phyloP scores from a whole-genome alignment of 805 yeast genomes.

The Lipomyces yamanashiensis region DNA sequence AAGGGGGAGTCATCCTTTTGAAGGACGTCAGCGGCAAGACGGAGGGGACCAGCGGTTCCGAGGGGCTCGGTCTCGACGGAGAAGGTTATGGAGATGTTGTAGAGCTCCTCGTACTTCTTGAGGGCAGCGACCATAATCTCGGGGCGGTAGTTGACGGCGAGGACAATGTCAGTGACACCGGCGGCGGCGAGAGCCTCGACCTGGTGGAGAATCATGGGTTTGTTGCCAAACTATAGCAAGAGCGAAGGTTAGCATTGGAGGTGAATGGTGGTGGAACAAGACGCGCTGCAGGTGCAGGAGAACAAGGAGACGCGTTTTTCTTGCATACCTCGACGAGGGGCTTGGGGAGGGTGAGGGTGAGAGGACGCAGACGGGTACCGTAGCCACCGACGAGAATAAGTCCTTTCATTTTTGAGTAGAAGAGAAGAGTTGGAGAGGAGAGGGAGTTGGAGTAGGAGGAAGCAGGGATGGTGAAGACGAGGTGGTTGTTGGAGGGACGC shows the following conservation, averaged over 20 bases:
- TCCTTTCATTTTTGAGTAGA: constrained; percentile 29
- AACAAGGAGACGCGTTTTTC: constrained; percentile 2
- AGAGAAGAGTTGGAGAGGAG: neutral
- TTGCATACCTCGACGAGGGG: constrained; percentile 41
- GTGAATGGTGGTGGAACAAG: neutral
- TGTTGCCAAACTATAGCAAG: constrained; percentile 77
- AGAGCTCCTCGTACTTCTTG: constrained; percentile 90
- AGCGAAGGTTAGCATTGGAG: neutral
- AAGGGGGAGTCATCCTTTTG: constrained; percentile 95
- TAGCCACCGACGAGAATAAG: constrained; percentile 98
- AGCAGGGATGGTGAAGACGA: constrained; percentile 13
- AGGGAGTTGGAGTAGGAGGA: neutral
- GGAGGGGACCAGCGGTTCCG: constrained; percentile 99
- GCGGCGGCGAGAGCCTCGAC: constrained; percentile 97
- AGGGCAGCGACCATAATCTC: constrained; percentile 97
- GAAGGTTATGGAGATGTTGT: constrained; percentile 93
- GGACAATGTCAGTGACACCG: constrained; percentile 97
- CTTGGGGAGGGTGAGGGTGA: constrained; percentile 49
- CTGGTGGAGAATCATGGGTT: constrained; percentile 99
- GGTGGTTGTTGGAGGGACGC: constrained; percentile 3
- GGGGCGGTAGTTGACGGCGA: constrained; percentile 99
- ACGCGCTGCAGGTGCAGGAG: neutral
- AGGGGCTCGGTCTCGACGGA: constrained; percentile 99
- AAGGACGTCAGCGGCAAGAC: constrained; percentile 91
- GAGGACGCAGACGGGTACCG: constrained; percentile 99